A percentile compares a stretch with the other conserved stretches of the same genome.
phyloP scores from a whole-genome alignment of 768 basidiomycete species.

The Asterophora lycoperdoides region DNA sequence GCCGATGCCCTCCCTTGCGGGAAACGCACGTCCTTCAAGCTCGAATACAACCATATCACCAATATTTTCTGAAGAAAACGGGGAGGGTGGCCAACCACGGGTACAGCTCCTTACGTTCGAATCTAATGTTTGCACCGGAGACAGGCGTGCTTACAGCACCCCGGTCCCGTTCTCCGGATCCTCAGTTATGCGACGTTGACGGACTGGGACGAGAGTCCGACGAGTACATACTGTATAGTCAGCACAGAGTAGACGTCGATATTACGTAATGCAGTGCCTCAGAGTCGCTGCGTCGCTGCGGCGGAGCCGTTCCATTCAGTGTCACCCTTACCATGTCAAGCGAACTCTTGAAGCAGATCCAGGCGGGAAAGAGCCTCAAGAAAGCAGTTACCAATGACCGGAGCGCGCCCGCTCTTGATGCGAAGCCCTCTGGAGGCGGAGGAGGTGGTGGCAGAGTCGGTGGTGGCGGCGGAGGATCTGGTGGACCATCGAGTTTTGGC shows the following conservation, averaged over 20 bases:
- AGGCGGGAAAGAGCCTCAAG: slow-evolving; percentile 76
- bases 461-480: slow-evolving; percentile 38
- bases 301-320: not conserved
- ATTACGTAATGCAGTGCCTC: slow-evolving; percentile 13
- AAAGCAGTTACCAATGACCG: slow-evolving; percentile 82
- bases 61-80: slow-evolving; percentile 2
- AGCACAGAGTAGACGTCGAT: too few relatives aligned
- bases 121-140: slow-evolving; percentile 6
- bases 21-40: slow-evolving; percentile 3
- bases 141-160: not conserved
- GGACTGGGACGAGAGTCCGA: too few relatives aligned
- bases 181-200: not conserved
- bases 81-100: not conserved
- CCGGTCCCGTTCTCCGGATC: not conserved
- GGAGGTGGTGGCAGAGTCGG: slow-evolving; percentile 34
- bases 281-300: not conserved
- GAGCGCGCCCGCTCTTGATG: slow-evolving; percentile 62
- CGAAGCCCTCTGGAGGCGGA: slow-evolving; percentile 36
- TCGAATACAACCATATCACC: slow-evolving; percentile 13
- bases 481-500: slow-evolving; percentile 19
- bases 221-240: too few relatives aligned
- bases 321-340: slow-evolving; percentile 60
- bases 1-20: slow-evolving; percentile 6
- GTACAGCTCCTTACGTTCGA: slow-evolving; percentile 12
- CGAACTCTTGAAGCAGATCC: slow-evolving; percentile 77